Conservation (phyloP, 352 stramenopile genomes). For the Thalassiosira livingstoniorum region DNA sequence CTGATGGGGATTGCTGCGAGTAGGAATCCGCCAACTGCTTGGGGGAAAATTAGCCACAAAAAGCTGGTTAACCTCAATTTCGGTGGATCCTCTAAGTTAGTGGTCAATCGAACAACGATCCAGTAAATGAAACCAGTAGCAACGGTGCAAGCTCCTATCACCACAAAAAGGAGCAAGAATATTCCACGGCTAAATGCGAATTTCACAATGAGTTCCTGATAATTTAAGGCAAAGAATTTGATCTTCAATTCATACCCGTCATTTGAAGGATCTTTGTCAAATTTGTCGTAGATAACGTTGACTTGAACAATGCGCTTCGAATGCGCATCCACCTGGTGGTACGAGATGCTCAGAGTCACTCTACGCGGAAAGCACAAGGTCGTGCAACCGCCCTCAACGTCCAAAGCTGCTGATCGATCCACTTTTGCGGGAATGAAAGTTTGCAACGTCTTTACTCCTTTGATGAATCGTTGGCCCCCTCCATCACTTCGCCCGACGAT, state of each 20-base stretch:
- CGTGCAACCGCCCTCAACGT: slow-evolving; percentile 89
- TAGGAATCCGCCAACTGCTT: slow-evolving; percentile 89
- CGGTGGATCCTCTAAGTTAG: slow-evolving; percentile 90
- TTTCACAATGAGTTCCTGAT: slow-evolving; percentile 94
- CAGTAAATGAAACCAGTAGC: slow-evolving; percentile 89
- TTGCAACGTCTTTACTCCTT: slow-evolving; percentile 86
- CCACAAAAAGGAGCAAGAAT: slow-evolving; percentile 93
- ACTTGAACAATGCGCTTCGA: slow-evolving; percentile 93
- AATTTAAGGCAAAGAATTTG: slow-evolving; percentile 93
- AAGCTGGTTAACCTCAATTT: slow-evolving; percentile 92
- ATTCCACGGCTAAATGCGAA: slow-evolving; percentile 95
- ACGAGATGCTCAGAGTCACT: slow-evolving; percentile 92
- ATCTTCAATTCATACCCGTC: slow-evolving; percentile 92
- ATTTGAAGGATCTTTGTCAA: slow-evolving; percentile 90
- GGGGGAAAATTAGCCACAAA: slow-evolving; percentile 91
- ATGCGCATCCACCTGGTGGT: slow-evolving; percentile 91
- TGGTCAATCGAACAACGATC: slow-evolving; percentile 91
- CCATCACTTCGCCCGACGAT: slow-evolving; percentile 54
- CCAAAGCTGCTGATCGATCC: slow-evolving; percentile 86
- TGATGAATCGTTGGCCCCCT: slow-evolving; percentile 63
- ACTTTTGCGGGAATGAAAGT: slow-evolving; percentile 95
- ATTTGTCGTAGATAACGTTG: slow-evolving; percentile 89
- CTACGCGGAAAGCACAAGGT: slow-evolving; percentile 92
- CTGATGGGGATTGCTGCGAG: slow-evolving; percentile 89
- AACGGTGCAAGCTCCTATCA: slow-evolving; percentile 90